Conservation (phyloP, 345 rosid genomes). For the Pugionium cornutum region DNA sequence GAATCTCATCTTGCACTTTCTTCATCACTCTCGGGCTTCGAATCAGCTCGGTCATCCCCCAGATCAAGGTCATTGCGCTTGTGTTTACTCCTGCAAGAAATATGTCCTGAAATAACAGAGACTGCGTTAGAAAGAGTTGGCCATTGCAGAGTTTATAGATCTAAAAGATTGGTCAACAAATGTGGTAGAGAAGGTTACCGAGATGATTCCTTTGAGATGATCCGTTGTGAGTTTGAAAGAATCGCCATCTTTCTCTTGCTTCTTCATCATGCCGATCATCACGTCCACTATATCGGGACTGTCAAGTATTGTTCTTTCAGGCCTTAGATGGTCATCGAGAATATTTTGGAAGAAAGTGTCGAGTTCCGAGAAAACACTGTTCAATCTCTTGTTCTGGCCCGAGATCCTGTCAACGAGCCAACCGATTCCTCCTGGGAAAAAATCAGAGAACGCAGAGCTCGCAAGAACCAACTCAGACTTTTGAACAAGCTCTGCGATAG, state of each 20-base stretch:
- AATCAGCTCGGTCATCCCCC: constrained; percentile 49
- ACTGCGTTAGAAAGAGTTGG: not conserved
- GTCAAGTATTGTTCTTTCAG: constrained; percentile 21
- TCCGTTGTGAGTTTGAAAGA: constrained; percentile 34
- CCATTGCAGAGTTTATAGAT: not conserved
- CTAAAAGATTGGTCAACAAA: not conserved
- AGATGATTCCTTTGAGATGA: constrained; percentile 50
- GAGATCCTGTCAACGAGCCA: constrained; percentile 25
- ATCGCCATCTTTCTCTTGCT: constrained; percentile 26
- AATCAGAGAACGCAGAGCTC: constrained; percentile 26
- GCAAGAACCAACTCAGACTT: constrained; percentile 15
- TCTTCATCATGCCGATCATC: constrained; percentile 39
- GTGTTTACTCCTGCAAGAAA: constrained; percentile 51
- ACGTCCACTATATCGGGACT: constrained; percentile 47
- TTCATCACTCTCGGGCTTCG: constrained; percentile 44
- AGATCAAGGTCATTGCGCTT: constrained; percentile 35
- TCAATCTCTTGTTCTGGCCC: constrained; percentile 22
- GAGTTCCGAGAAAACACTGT: constrained; percentile 26
- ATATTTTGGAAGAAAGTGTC: constrained; percentile 37
- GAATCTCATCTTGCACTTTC: constrained; percentile 45
- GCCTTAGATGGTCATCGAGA: constrained; percentile 35
- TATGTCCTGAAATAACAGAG: constrained; percentile 35
- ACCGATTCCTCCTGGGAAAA: constrained; percentile 29
- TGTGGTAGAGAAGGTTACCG: constrained; percentile 22
- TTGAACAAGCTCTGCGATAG: constrained; percentile 16